Base-by-base conservation (phyloP, 192 early-diverging fungal genomes). In the Dimargaris verticillata region DNA sequence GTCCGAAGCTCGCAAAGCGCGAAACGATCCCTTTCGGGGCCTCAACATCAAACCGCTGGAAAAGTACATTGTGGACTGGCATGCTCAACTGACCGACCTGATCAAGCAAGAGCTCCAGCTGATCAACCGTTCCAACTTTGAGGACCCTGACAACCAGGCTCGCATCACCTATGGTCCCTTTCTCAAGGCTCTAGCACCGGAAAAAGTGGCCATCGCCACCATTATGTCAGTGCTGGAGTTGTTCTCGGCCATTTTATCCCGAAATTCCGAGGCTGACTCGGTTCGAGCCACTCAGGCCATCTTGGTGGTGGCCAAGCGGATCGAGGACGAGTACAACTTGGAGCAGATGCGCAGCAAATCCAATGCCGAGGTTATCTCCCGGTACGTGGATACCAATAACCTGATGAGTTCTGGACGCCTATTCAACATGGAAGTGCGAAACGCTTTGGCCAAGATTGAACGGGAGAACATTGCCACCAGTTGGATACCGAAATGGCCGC, bases 281-380 rank as follows among this genome's bases (percentile, higher is more conserved):
- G 79, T 82, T 74, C 72, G 75, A 38, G 78, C 79, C 24, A 72
- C 78, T 3, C 70, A 75, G 51, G 75, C 78, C 0, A 47, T 83
- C 20, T 74, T 77, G 49, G 66, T 66, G 33, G 78, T 97, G 42
- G 90, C 87, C 41, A 80, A 75, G 25, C 78, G 85, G 3, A 72
- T 97, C 20, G 89, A 94, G 62, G 75, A 73, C 58, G 92, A 97
- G 69, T 83, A 89, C 66, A 83, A 86, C 66, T 76, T 87, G 12
- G 79, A 83, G 55, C 78, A 87, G 44, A 78, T 90, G 72, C 82
- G 83, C 45, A 80, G 81, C 63, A 81, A 76, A 58, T 72, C 73
- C 20, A 85, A 85, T 63, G 68, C 74, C 38, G 82, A 79, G 25
- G 53, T 81, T 47, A 68, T 86, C 59, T 63, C 66, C 14, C 60